Conservation (phyloP, 2,329 filamentous ascomycete genomes). For the Phyllosticta capitalensis region DNA sequence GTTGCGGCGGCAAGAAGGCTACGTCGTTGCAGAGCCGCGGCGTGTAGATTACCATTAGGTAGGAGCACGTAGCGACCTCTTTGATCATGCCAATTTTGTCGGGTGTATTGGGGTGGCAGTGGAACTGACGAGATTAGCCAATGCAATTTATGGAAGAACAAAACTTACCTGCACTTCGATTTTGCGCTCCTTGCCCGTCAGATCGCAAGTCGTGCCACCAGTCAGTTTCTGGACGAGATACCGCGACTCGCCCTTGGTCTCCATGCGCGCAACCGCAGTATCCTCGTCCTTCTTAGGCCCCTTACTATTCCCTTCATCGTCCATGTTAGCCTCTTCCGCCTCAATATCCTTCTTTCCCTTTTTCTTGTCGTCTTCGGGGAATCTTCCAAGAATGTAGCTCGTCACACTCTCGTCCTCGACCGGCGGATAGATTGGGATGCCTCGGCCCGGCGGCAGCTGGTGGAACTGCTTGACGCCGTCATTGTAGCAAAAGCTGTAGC, state of each 20-base stretch:
- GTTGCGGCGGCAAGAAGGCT: constrained; percentile 73
- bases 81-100: constrained; percentile 89
- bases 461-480: constrained; percentile 85
- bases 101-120: constrained; percentile 65
- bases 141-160: too few relatives aligned
- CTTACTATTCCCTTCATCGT: constrained; percentile 12
- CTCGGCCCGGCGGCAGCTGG: constrained; percentile 61
- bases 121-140: constrained; percentile 38
- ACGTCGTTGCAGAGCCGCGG: constrained; percentile 79
- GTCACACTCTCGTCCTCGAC: constrained; percentile 65
- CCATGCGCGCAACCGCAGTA: constrained; percentile 51
- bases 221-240: constrained; percentile 78
- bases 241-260: constrained; percentile 71
- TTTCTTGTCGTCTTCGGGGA: constrained; percentile 23
- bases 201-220: constrained; percentile 73
- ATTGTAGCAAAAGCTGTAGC: constrained; percentile 89
- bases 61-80: constrained; percentile 81
- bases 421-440: constrained; percentile 59
- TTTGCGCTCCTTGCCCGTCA: constrained; percentile 70
- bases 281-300: constrained; percentile 11
- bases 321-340: constrained; percentile 11
- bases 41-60: constrained; percentile 88
- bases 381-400: constrained; percentile 67
- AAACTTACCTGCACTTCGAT: constrained; percentile 63
- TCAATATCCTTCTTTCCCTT: constrained; percentile 17